phyloP scores from a whole-genome alignment of 768 basidiomycete species.

The Lyophyllum semitale region DNA sequence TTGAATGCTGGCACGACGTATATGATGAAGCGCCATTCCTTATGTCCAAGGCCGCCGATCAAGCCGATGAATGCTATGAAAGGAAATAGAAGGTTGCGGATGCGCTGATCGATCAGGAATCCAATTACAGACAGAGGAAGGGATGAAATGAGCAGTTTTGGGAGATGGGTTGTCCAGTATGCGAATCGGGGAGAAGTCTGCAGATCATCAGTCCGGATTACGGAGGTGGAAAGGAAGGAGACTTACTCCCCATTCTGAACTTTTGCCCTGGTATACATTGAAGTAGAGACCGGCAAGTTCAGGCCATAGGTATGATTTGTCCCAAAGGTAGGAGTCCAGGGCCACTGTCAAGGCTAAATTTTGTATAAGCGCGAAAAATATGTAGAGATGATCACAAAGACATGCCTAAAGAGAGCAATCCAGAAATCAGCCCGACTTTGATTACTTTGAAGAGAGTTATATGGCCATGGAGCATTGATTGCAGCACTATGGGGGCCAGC shows the following conservation, averaged over 20 bases:
- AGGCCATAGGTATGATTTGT: constrained; percentile 75
- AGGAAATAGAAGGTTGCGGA: constrained; percentile 53
- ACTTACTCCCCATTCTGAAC: constrained; percentile 90
- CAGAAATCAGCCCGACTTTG: constrained; percentile 50
- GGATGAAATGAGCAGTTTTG: constrained; percentile 73
- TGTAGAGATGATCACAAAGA: not conserved
- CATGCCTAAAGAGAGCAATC: constrained; percentile 55
- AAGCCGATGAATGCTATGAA: constrained; percentile 54
- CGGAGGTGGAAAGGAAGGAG: not conserved
- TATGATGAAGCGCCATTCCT: constrained; percentile 96
- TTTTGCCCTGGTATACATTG: constrained; percentile 87
- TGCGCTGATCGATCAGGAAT: constrained; percentile 43
- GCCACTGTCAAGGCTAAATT: constrained; percentile 54
- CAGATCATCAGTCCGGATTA: not conserved
- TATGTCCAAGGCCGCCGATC: constrained; percentile 84
- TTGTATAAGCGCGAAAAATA: not conserved
- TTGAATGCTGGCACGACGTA: constrained; percentile 86
- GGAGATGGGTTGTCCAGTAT: constrained; percentile 71
- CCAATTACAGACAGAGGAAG: constrained; percentile 64
- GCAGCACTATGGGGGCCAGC: constrained; percentile 60
- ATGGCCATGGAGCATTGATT: constrained; percentile 45
- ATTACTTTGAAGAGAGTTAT: constrained; percentile 46
- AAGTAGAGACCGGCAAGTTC: constrained; percentile 79
- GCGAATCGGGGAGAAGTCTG: constrained; percentile 71
- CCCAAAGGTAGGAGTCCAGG: constrained; percentile 90